phyloP scores from a whole-genome alignment of 1,284 basidiomycete species.

The Boletellus deceptivus region DNA sequence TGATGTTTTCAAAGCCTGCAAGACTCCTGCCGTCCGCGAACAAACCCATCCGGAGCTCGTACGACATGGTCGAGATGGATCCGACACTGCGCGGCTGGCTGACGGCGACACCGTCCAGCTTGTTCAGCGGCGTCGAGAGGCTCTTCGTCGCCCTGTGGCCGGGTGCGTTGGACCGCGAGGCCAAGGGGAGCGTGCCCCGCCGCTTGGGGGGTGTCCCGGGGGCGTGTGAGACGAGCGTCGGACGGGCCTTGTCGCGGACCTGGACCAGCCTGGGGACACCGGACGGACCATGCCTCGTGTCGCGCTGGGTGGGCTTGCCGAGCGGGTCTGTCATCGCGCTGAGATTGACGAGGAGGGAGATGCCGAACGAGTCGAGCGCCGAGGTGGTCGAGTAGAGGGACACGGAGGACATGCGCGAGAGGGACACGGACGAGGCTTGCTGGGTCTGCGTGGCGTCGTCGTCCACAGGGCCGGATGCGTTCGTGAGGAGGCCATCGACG shows the following conservation, averaged over 20 bases:
- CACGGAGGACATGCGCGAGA: constrained; percentile 3
- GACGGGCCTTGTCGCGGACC: constrained; percentile 3
- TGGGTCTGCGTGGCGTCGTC: not conserved
- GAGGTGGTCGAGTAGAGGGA: constrained; percentile 20
- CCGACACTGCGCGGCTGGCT: constrained; percentile 16
- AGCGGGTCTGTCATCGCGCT: not conserved
- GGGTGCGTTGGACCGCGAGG: not conserved
- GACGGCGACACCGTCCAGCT: not conserved
- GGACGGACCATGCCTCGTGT: not conserved
- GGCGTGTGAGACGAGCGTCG: constrained; percentile 1
- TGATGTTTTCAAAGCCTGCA: constrained; percentile 25
- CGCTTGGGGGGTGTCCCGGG: constrained; percentile 13
- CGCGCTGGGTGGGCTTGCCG: too few relatives aligned
- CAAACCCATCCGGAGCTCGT: constrained; percentile 26
- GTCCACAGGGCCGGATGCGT: constrained; percentile 16
- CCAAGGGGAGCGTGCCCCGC: constrained; percentile 16
- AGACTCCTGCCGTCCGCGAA: constrained; percentile 27
- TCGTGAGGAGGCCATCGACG: constrained; percentile 17
- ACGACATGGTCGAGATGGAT: constrained; percentile 31
- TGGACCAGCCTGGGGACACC: not conserved
- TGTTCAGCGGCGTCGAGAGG: constrained; percentile 22
- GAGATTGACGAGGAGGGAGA: constrained; percentile 21
- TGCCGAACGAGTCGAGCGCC: constrained; percentile 18
- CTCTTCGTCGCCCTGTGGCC: constrained; percentile 10
- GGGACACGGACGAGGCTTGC: not conserved